These are phyloP conservation scores for Salix dunnii DNA, from an alignment of 345 rosid genomes.

Conservation along the genomic window DNA sequence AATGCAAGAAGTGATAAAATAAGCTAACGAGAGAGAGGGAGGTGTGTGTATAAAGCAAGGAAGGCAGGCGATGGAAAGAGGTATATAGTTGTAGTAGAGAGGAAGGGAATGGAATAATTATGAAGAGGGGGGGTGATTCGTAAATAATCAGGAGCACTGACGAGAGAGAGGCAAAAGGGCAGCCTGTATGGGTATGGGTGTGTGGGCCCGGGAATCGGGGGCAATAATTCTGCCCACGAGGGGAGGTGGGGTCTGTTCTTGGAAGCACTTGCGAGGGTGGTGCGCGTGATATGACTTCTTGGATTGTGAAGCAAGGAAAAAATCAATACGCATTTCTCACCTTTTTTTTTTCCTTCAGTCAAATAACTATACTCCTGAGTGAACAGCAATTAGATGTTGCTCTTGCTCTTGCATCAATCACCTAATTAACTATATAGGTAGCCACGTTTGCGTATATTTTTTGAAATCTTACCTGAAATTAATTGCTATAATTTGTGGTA, in stretches of 20 bases:
- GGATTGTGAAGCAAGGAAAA: constrained; percentile 16
- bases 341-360: too few species aligned
- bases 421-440: too few species aligned
- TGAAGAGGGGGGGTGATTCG: background rate
- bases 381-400: too few species aligned
- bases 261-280: constrained; percentile 9
- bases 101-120: constrained; percentile 7
- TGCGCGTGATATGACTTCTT: constrained; percentile 18
- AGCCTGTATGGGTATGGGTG: background rate
- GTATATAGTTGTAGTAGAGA: background rate
- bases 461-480: too few species aligned
- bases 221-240: constrained; percentile 60
- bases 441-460: too few species aligned
- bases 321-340: background rate
- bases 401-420: too few species aligned
- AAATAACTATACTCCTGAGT: too few species aligned
- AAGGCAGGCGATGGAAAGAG: background rate
- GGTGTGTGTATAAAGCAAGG: background rate
- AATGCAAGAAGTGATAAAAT: background rate
- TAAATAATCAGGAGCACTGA: background rate
- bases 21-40: background rate
- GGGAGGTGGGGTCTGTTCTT: constrained; percentile 32
- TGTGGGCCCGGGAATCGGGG: constrained; percentile 36
- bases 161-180: background rate
- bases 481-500: too few species aligned